Conservation (phyloP, 768 basidiomycete genomes). For the Lyophyllum semitale region DNA sequence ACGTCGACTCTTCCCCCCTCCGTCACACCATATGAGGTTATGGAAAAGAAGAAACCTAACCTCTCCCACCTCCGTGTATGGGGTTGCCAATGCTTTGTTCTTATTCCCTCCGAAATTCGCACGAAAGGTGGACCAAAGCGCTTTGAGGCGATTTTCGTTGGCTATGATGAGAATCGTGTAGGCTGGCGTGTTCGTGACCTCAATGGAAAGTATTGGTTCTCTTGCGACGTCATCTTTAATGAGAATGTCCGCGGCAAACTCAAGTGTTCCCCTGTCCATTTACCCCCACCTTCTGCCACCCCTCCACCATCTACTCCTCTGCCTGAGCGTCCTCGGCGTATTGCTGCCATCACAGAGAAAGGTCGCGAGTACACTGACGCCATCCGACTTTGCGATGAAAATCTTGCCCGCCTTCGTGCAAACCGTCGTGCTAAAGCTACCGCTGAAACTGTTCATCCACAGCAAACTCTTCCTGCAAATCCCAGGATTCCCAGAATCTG, state of each 20-base stretch:
- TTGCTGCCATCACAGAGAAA: neutral
- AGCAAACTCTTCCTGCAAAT: constrained; percentile 7
- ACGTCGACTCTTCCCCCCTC: constrained; percentile 19
- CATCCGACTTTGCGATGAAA: neutral
- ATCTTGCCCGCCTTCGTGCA: neutral
- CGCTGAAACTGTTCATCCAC: neutral
- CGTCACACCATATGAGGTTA: constrained; percentile 19
- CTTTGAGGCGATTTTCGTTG: neutral
- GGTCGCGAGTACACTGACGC: neutral
- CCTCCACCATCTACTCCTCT: neutral
- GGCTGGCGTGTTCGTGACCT: constrained; percentile 23
- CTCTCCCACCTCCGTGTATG: constrained; percentile 18
- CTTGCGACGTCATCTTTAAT: constrained; percentile 29
- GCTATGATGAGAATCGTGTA: constrained; percentile 1
- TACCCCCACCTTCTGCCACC: neutral
- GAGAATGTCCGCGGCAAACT: constrained; percentile 18
- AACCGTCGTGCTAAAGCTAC: neutral
- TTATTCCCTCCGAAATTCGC: constrained; percentile 18
- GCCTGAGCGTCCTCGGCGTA: neutral
- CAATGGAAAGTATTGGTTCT: constrained; percentile 21
- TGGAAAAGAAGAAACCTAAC: constrained; percentile 22
- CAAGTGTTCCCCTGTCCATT: neutral
- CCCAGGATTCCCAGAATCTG: constrained; percentile 18
- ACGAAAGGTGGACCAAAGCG: constrained; percentile 12
- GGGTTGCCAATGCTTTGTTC: constrained; percentile 23